These are phyloP conservation scores for Aeminium ludgeri DNA, from an alignment of 495 filamentous ascomycete genomes.

Conservation along the genomic window DNA sequence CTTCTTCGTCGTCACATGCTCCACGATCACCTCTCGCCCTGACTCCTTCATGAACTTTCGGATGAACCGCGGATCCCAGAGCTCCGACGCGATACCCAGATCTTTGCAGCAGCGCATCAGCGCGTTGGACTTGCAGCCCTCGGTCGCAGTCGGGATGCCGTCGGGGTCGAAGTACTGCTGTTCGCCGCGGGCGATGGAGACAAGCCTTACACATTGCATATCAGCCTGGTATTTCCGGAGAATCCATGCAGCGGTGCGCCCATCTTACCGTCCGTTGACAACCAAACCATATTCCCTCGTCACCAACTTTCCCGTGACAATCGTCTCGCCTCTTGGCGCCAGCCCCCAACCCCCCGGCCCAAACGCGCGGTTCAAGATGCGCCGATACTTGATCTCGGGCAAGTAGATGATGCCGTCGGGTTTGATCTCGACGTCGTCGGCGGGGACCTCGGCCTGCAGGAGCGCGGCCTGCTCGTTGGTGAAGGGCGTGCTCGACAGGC, in stretches of 20 bases:
- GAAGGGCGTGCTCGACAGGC: constrained; percentile 62
- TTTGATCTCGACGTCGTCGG: constrained; percentile 85
- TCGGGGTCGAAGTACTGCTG: constrained; percentile 87
- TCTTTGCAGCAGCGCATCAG: constrained; percentile 97
- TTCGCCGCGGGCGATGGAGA: constrained; percentile 85
- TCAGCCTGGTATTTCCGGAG: background rate
- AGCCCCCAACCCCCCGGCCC: constrained; percentile 93
- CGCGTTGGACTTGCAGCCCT: constrained; percentile 94
- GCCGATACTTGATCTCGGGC: constrained; percentile 94
- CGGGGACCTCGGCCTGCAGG: constrained; percentile 47
- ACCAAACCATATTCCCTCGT: constrained; percentile 92
- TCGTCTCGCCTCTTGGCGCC: constrained; percentile 76
- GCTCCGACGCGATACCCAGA: constrained; percentile 79
- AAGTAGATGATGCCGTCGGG: constrained; percentile 91
- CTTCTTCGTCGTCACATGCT: constrained; percentile 73
- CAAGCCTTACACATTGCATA: constrained; percentile 38
- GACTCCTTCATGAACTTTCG: constrained; percentile 48
- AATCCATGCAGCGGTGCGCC: background rate
- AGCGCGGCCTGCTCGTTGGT: constrained; percentile 54
- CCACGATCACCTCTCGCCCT: constrained; percentile 62
- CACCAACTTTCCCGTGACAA: constrained; percentile 71
- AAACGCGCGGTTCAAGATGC: constrained; percentile 82
- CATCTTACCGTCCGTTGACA: constrained; percentile 65
- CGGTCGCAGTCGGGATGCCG: constrained; percentile 88
- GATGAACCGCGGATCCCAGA: constrained; percentile 94